Evolutionary conservation across 352 stramenopile species (phyloP).

Genomic region (Phytophthora colocasiae): DNA sequence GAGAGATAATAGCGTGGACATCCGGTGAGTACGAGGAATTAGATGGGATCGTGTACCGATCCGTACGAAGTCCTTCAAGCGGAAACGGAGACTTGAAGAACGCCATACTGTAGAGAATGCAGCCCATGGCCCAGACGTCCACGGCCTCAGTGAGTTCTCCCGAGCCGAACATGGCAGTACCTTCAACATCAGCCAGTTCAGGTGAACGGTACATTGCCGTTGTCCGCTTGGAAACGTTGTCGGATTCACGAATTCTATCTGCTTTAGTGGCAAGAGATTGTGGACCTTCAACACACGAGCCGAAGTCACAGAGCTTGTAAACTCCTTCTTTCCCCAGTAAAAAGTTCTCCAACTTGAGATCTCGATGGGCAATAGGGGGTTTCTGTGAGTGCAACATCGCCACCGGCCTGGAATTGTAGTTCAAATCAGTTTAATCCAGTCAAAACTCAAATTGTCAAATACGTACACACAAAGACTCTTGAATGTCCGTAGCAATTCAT

Average conservation of each 20-base stretch:
- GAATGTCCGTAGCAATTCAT: conserved; percentile 76
- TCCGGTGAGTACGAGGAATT: conserved; percentile 90
- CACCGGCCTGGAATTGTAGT: conserved; percentile 49
- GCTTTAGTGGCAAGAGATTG: conserved; percentile 85
- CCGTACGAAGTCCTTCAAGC: conserved; percentile 94
- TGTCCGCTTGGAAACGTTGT: conserved; percentile 96
- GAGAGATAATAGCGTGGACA: conserved; percentile 90
- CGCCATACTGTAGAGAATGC: conserved; percentile 95
- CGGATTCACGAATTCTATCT: conserved; percentile 89
- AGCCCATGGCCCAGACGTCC: conserved; percentile 96
- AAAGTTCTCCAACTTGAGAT: conserved; percentile 99
- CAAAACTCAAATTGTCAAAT: neutral
- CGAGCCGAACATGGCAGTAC: conserved; percentile 91
- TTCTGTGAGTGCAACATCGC: conserved; percentile 72
- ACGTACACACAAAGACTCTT: conserved; percentile 78
- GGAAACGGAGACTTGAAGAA: conserved; percentile 97
- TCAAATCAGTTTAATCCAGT: too few species aligned
- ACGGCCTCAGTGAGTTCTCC: conserved; percentile 92
- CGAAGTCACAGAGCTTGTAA: conserved; percentile 97
- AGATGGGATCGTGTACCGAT: conserved; percentile 93
- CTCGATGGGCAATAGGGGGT: conserved; percentile 94
- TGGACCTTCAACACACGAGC: conserved; percentile 87
- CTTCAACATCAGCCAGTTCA: conserved; percentile 96
- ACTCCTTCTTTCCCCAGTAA: conserved; percentile 87
- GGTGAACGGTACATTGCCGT: conserved; percentile 98